A percentile compares a stretch with the other conserved stretches of the same genome.
Evolutionary conservation across 192 early-diverging fungal genomes (phyloP).

Genomic region (Haplosporangium gracile): DNA sequence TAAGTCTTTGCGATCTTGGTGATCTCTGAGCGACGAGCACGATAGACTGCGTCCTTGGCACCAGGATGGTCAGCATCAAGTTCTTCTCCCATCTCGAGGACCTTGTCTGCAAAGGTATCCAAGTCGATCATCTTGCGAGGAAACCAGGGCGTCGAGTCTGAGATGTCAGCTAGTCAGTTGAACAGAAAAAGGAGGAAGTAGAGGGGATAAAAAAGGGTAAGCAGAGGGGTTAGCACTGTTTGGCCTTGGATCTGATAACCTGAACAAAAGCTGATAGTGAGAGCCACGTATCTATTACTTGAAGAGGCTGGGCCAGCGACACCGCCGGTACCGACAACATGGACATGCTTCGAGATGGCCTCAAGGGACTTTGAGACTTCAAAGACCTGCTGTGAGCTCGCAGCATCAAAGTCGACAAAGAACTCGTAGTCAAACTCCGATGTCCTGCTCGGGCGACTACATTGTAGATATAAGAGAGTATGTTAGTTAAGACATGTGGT

Average conservation of each 20-base stretch:
- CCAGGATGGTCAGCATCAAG: slow-evolving; percentile 93
- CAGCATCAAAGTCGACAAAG: slow-evolving; percentile 91
- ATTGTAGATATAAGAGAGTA: not conserved
- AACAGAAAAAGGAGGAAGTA: not conserved
- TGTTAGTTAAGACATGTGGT: not conserved
- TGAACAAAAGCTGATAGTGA: not conserved
- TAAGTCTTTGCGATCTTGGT: slow-evolving; percentile 85
- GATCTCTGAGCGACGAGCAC: slow-evolving; percentile 86
- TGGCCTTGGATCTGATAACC: not conserved
- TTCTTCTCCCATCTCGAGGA: slow-evolving; percentile 92
- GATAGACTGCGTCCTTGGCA: slow-evolving; percentile 87
- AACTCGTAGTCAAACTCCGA: slow-evolving; percentile 90
- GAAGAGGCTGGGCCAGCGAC: slow-evolving; percentile 38
- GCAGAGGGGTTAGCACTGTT: not conserved
- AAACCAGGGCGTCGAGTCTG: slow-evolving; percentile 86
- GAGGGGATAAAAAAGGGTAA: not conserved
- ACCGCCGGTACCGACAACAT: slow-evolving; percentile 68
- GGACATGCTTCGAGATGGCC: slow-evolving; percentile 76
- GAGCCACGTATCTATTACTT: not conserved
- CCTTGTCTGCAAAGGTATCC: slow-evolving; percentile 92
- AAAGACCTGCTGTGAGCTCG: slow-evolving; percentile 67
- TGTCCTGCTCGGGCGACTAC: slow-evolving; percentile 82
- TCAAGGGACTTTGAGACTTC: slow-evolving; percentile 71
- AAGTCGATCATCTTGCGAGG: slow-evolving; percentile 93
- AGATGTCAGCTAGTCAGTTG: not conserved